A percentile compares a stretch with the other conserved stretches of the same genome.
phyloP scores from a whole-genome alignment of 768 basidiomycete species.

The Lactifluus echinatus region DNA sequence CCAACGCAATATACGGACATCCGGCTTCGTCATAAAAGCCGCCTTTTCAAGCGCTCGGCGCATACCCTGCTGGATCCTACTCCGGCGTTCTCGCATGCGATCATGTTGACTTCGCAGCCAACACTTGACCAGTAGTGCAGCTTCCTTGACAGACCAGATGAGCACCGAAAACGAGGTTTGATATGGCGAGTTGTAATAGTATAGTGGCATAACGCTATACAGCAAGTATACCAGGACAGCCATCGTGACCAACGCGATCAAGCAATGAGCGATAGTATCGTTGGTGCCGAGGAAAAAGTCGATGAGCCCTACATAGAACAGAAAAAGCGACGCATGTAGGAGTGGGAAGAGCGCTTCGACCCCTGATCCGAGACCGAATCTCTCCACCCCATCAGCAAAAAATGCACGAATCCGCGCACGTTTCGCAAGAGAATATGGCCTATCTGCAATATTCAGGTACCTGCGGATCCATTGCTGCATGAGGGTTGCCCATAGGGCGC shows the following conservation, averaged over 20 bases:
- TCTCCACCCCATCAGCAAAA: constrained; percentile 33
- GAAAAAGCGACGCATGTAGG: background rate
- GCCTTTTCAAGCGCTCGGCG: background rate
- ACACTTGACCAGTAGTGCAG: background rate
- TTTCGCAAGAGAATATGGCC: background rate
- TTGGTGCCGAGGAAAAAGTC: background rate
- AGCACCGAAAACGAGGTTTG: background rate
- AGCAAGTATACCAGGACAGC: background rate
- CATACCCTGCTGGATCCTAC: background rate
- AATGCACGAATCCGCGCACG: background rate
- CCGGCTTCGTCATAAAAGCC: background rate
- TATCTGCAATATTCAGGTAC: background rate
- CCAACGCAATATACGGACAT: background rate
- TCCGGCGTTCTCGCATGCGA: background rate
- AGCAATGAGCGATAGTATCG: background rate
- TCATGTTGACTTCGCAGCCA: background rate
- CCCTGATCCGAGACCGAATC: constrained; percentile 32
- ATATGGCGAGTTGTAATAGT: background rate
- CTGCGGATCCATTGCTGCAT: background rate
- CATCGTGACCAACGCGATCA: background rate
- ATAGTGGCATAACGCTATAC: background rate
- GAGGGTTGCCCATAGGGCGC: background rate
- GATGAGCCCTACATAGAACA: background rate
- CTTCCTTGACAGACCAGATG: background rate
- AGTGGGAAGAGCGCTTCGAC: constrained; percentile 29